These are phyloP conservation scores for Neurospora crassa DNA, from an alignment of 2,329 filamentous ascomycete species.

Conservation along the genomic window DNA sequence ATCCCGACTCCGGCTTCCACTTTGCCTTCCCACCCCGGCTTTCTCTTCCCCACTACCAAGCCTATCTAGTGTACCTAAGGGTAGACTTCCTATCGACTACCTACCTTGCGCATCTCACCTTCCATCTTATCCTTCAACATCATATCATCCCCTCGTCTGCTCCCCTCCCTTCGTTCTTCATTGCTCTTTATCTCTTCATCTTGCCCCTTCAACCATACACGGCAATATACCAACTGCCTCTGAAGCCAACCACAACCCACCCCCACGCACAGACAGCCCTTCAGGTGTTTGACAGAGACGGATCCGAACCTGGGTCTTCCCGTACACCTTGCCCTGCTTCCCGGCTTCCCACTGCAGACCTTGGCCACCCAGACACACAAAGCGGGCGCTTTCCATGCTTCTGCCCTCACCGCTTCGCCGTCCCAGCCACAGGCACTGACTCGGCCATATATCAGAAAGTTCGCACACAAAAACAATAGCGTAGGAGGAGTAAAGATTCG, in stretches of 20 bases:
- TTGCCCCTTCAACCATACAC: background rate
- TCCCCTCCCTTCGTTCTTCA: background rate
- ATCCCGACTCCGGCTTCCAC: slow-evolving; percentile 3
- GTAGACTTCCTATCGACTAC: slow-evolving; percentile 9
- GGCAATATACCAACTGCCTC: background rate
- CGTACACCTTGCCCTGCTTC: slow-evolving; percentile 6
- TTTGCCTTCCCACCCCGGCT: slow-evolving; percentile 4
- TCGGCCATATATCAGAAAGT: slow-evolving; percentile 17
- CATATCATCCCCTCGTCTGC: slow-evolving; percentile 1
- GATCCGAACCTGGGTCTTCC: background rate
- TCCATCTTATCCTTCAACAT: slow-evolving; percentile 5
- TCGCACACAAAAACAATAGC: slow-evolving; percentile 13
- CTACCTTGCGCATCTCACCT: slow-evolving; percentile 4
- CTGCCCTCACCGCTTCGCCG: slow-evolving; percentile 19
- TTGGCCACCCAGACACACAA: slow-evolving; percentile 17
- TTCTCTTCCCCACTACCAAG: slow-evolving; percentile 8
- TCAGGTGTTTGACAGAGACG: slow-evolving; percentile 1
- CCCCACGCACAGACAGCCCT: background rate
- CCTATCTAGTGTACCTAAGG: background rate
- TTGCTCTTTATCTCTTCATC: background rate
- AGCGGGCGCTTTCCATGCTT: slow-evolving; percentile 8
- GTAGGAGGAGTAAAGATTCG: background rate
- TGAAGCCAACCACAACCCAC: background rate
- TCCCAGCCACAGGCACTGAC: slow-evolving; percentile 15
- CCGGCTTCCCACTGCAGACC: slow-evolving; percentile 8